phyloP scores from a whole-genome alignment of 192 early-diverging fungal species.

The Backusella tarrabulga region DNA sequence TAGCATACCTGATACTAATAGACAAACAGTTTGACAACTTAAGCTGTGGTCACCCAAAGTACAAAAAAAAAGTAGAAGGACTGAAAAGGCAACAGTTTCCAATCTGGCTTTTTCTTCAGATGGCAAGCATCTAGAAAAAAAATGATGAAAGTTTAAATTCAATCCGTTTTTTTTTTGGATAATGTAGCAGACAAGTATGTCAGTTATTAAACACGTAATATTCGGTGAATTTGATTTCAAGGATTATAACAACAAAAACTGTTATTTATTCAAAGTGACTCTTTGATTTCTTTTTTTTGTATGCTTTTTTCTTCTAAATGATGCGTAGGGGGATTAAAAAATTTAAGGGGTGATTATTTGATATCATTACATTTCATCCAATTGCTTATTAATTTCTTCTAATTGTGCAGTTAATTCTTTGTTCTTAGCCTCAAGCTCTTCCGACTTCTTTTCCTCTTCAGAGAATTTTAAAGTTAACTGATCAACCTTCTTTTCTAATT shows the following conservation, averaged over 20 bases:
- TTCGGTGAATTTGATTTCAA: background rate
- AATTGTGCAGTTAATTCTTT: constrained; percentile 64
- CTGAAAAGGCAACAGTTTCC: background rate
- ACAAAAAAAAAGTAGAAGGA: background rate
- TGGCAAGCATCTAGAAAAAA: background rate
- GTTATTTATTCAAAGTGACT: background rate
- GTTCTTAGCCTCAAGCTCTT: constrained; percentile 67
- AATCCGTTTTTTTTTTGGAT: background rate
- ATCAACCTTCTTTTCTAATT: constrained; percentile 81
- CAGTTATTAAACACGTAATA: background rate
- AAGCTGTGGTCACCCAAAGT: too few relatives aligned
- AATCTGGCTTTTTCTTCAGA: background rate
- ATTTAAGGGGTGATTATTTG: background rate
- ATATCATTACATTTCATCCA: constrained; percentile 73
- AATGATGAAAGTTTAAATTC: background rate
- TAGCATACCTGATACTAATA: too few relatives aligned
- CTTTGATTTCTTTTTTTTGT: background rate
- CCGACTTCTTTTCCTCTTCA: constrained; percentile 70
- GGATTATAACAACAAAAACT: background rate
- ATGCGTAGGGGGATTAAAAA: background rate
- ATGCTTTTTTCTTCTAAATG: background rate
- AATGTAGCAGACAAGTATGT: background rate
- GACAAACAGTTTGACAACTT: too few relatives aligned
- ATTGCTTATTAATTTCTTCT: constrained; percentile 67
- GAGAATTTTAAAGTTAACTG: constrained; percentile 71